These are phyloP conservation scores for Ceratobasidium sp. DNA, from an alignment of 1,284 basidiomycete species.

Conservation along the genomic window DNA sequence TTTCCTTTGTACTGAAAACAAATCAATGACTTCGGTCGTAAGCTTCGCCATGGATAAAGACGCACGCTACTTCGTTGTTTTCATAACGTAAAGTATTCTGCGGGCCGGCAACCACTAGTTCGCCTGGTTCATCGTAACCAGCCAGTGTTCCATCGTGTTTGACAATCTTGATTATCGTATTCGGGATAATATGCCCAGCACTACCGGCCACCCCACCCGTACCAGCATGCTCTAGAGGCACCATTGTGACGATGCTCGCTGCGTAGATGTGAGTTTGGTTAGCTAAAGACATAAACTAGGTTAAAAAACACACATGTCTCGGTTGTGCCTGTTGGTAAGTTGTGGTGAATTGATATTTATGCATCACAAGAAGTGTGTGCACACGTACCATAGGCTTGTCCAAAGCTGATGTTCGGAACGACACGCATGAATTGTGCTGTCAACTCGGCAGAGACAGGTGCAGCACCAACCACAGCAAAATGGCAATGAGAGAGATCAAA, in stretches of 20 bases:
- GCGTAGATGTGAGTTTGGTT: background rate
- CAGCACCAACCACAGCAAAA: conserved; percentile 71
- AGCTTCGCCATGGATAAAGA: conserved; percentile 39
- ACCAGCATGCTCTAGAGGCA: conserved; percentile 19
- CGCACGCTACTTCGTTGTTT: conserved; percentile 65
- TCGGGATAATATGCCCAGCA: conserved; percentile 63
- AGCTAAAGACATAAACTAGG: background rate
- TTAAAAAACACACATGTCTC: conserved; percentile 54
- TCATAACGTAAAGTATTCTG: conserved; percentile 63
- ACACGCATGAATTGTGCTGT: conserved; percentile 60
- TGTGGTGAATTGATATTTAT: background rate
- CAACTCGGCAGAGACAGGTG: conserved; percentile 73
- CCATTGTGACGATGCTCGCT: conserved; percentile 39
- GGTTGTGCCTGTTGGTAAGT: conserved; percentile 51
- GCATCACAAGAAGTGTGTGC: conserved; percentile 7
- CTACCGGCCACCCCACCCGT: conserved; percentile 58
- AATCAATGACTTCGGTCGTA: background rate
- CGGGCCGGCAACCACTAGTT: conserved; percentile 65
- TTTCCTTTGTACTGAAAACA: conserved; percentile 59
- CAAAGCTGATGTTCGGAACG: conserved; percentile 65
- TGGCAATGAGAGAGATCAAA: conserved; percentile 69
- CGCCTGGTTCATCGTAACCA: conserved; percentile 68
- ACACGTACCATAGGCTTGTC: conserved; percentile 67
- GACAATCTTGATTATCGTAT: conserved; percentile 61
- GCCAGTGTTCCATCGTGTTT: conserved; percentile 67